Evolutionary conservation across 768 basidiomycete genomes (phyloP).

Genomic region (Terana coerulea): DNA sequence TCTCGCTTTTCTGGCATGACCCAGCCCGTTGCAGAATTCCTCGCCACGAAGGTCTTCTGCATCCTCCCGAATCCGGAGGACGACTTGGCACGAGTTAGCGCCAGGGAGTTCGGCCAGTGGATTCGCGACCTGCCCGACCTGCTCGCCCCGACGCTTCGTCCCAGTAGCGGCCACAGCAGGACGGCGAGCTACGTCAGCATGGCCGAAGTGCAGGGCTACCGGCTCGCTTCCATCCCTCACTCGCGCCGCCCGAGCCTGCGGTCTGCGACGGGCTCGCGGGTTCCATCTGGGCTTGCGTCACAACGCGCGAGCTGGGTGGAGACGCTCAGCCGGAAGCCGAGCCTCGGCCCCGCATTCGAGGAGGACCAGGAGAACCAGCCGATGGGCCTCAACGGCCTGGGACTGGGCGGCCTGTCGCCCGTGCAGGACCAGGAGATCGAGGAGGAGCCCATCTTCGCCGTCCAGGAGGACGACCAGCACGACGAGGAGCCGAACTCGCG

Average conservation of each 20-base stretch:
- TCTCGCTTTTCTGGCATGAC: constrained; percentile 90
- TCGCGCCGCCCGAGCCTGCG: constrained; percentile 73
- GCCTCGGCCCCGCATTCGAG: constrained; percentile 7
- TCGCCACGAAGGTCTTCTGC: constrained; percentile 82
- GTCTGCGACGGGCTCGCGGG: constrained; percentile 43
- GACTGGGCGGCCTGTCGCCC: constrained; percentile 13
- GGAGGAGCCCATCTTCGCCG: too few species aligned
- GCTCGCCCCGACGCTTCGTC: constrained; percentile 37
- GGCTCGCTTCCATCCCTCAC: constrained; percentile 57
- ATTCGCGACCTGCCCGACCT: constrained; percentile 74
- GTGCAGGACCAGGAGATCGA: constrained; percentile 28
- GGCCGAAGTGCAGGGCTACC: constrained; percentile 61
- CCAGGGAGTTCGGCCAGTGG: constrained; percentile 86
- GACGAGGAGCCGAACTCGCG: constrained; percentile 48
- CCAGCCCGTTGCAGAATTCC: constrained; percentile 77
- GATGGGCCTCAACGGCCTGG: constrained; percentile 4
- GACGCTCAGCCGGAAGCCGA: background rate
- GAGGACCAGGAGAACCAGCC: constrained; percentile 14
- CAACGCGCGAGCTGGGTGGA: constrained; percentile 46
- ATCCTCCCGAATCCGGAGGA: constrained; percentile 65
- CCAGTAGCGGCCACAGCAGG: constrained; percentile 33
- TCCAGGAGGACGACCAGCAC: constrained; percentile 35
- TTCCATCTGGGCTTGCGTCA: constrained; percentile 38
- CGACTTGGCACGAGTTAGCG: constrained; percentile 60
- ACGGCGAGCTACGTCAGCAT: constrained; percentile 38